Evolutionary conservation across 306 rosid genomes (phyloP).

Genomic region (Arachis hypogaea): DNA sequence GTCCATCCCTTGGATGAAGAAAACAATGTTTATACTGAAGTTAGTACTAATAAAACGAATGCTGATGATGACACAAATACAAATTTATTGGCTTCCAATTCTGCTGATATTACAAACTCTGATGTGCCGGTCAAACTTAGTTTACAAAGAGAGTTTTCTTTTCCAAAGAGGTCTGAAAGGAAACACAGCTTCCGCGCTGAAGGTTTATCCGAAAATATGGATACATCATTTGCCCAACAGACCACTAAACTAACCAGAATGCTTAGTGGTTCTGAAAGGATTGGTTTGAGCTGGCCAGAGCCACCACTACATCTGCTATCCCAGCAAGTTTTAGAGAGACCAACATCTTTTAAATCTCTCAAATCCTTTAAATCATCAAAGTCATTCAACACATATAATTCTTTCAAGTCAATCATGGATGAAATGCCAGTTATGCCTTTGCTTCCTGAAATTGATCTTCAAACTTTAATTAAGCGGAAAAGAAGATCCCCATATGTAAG

Average conservation of each 20-base stretch:
- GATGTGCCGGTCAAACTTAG: conserved; percentile 40
- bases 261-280: conserved; percentile 90
- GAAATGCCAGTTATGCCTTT: conserved; percentile 52
- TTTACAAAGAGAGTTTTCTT: conserved; percentile 54
- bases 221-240: conserved; percentile 49
- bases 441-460: conserved; percentile 84
- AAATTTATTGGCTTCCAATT: conserved; percentile 45
- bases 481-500: conserved; percentile 85
- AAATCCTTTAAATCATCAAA: conserved; percentile 73
- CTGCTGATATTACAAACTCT: conserved; percentile 43
- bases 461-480: conserved; percentile 76
- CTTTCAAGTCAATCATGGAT: conserved; percentile 71
- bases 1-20: conserved; percentile 78
- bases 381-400: conserved; percentile 61
- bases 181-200: conserved; percentile 48
- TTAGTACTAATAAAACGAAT: conserved; percentile 27
- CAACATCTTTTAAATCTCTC: conserved; percentile 63
- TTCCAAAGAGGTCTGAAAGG: conserved; percentile 65
- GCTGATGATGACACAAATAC: conserved; percentile 32
- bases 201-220: conserved; percentile 45
- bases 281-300: conserved; percentile 99
- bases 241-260: conserved; percentile 62
- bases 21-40: conserved; percentile 44
- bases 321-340: conserved; percentile 66
- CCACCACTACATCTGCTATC: conserved; percentile 78